Evolutionary conservation across 345 rosid genomes (phyloP).

Genomic region (Eucalyptus regnans): DNA sequence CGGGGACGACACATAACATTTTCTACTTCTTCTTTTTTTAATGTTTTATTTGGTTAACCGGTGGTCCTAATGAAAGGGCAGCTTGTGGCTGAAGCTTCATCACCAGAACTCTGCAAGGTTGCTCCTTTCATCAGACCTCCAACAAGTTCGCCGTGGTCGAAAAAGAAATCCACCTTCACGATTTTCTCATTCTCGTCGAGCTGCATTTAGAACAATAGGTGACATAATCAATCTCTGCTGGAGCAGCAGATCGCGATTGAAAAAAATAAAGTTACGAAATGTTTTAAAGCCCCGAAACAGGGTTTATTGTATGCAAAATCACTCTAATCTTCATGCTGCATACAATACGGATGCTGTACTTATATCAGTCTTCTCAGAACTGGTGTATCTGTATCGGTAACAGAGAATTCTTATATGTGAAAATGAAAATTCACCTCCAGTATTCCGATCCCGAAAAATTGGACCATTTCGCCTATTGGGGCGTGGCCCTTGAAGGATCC

Average conservation of each 20-base stretch:
- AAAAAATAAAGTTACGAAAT: not conserved
- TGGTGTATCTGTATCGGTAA: not conserved
- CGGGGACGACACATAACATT: not conserved
- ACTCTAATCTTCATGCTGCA: not conserved
- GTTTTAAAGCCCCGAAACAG: not conserved
- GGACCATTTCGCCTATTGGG: constrained; percentile 34
- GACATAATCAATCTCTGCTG: not conserved
- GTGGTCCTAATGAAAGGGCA: constrained; percentile 39
- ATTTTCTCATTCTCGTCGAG: constrained; percentile 36
- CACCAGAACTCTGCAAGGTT: not conserved
- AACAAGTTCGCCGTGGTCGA: constrained; percentile 33
- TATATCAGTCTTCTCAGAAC: not conserved
- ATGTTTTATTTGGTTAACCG: not conserved
- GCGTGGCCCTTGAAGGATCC: constrained; percentile 58
- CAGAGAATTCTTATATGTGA: not conserved
- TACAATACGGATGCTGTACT: not conserved
- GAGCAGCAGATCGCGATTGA: not conserved
- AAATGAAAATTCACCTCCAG: constrained; percentile 7
- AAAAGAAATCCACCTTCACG: constrained; percentile 42
- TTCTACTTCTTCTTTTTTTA: rapidly evolving
- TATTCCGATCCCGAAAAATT: constrained; percentile 20
- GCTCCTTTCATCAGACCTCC: constrained; percentile 43
- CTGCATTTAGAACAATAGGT: not conserved
- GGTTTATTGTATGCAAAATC: not conserved
- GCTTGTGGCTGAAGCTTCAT: constrained; percentile 5